These are phyloP conservation scores for Draba incana DNA, from an alignment of 345 rosid genomes.

Conservation along the genomic window DNA sequence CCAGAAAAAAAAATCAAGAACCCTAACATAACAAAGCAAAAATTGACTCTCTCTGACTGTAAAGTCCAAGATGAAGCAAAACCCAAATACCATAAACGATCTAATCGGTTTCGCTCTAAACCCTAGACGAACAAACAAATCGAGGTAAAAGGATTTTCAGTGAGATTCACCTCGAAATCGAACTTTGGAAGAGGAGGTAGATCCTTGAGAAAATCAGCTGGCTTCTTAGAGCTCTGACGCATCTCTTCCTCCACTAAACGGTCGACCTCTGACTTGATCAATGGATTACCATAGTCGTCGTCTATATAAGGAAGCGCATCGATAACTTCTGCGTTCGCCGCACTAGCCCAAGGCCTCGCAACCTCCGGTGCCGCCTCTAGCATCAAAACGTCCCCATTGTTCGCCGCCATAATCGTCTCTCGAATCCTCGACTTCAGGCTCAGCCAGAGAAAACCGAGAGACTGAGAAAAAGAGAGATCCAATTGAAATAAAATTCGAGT, in stretches of 20 bases:
- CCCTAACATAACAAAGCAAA: slow-evolving; percentile 7
- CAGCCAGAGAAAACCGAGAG: slow-evolving; percentile 16
- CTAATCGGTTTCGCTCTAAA: not conserved
- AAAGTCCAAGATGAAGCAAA: slow-evolving; percentile 4
- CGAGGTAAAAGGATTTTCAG: not conserved
- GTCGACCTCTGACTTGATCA: slow-evolving; percentile 81
- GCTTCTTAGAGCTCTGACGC: slow-evolving; percentile 90
- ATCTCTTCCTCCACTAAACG: slow-evolving; percentile 94
- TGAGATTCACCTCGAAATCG: slow-evolving; percentile 61
- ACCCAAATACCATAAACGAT: not conserved
- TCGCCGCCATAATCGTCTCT: slow-evolving; percentile 40
- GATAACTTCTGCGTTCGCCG: slow-evolving; percentile 67
- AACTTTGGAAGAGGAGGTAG: slow-evolving; percentile 73
- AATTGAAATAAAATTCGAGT: not conserved
- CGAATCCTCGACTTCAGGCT: not conserved
- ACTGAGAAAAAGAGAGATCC: not conserved
- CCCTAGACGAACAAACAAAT: slow-evolving; percentile 24
- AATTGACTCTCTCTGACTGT: not conserved
- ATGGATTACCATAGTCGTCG: slow-evolving; percentile 79
- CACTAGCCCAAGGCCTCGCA: slow-evolving; percentile 65
- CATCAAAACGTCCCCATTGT: slow-evolving; percentile 69
- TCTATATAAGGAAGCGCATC: slow-evolving; percentile 98
- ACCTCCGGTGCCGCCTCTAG: slow-evolving; percentile 71
- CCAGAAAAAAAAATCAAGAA: slow-evolving; percentile 9
- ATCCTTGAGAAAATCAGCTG: slow-evolving; percentile 83